A percentile compares a stretch with the other conserved stretches of the same genome.
Evolutionary conservation across 768 basidiomycete genomes (phyloP).

Genomic region (Pseudohyphozyma bogoriensis): DNA sequence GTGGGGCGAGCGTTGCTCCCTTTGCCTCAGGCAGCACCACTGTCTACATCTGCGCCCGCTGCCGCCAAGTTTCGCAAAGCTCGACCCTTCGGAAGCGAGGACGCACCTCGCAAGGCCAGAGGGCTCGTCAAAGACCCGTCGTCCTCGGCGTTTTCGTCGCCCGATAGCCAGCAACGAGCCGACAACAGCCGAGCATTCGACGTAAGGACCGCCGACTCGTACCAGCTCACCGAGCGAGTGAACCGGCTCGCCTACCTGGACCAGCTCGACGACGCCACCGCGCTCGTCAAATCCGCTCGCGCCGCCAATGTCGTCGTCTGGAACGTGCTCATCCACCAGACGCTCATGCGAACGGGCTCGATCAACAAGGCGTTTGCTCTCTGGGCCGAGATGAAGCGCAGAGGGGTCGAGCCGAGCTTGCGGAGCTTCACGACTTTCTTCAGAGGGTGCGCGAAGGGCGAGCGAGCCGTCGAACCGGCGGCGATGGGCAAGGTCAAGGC

Average conservation of each 20-base stretch:
- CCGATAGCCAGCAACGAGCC: too few relatives aligned
- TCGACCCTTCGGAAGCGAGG: too few relatives aligned
- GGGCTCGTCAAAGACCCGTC: too few relatives aligned
- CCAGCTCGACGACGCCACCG: neutral
- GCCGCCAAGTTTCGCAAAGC: too few relatives aligned
- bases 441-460: neutral
- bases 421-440: slow-evolving; percentile 22
- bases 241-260: neutral
- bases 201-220: too few relatives aligned
- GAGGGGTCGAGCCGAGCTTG: slow-evolving; percentile 12
- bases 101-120: too few relatives aligned
- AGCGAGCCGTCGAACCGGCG: neutral
- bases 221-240: slow-evolving; percentile 9
- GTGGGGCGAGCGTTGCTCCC: too few relatives aligned
- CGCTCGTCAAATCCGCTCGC: slow-evolving; percentile 5
- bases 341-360: neutral
- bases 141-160: too few relatives aligned
- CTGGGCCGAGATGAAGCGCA: slow-evolving; percentile 28
- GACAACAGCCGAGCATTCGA: too few relatives aligned
- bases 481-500: slow-evolving; percentile 11
- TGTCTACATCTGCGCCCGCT: too few relatives aligned
- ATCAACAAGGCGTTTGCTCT: slow-evolving; percentile 11
- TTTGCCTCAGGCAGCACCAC: too few relatives aligned
- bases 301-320: slow-evolving; percentile 22
- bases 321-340: slow-evolving; percentile 19